A percentile compares a stretch with the other conserved stretches of the same genome.
Evolutionary conservation across 768 basidiomycete genomes (phyloP).

Genomic region (Russula sp.): DNA sequence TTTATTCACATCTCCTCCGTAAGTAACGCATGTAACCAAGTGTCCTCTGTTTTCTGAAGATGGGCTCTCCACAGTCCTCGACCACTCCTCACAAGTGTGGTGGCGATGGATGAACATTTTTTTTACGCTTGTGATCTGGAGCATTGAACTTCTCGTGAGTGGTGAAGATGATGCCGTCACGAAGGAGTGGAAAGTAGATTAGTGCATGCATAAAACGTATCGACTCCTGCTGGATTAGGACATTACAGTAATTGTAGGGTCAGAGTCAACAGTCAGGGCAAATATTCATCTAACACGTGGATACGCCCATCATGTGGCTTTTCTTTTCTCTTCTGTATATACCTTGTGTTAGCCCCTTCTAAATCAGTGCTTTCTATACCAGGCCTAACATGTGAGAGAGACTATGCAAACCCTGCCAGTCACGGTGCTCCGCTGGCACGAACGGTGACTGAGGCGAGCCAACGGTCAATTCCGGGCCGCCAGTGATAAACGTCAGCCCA

Average conservation of each 20-base stretch:
- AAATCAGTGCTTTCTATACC: too few species aligned
- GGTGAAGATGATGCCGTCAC: conserved; percentile 57
- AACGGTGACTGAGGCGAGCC: too few species aligned
- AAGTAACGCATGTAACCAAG: conserved; percentile 31
- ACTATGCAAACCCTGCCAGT: too few species aligned
- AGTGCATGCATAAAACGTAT: neutral
- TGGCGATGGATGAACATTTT: conserved; percentile 91
- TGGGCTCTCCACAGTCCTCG: conserved; percentile 49
- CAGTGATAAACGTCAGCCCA: too few species aligned
- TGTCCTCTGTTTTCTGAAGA: neutral
- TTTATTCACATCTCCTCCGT: conserved; percentile 84
- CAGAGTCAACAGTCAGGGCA: neutral
- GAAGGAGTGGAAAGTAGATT: conserved; percentile 71
- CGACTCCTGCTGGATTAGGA: too few species aligned
- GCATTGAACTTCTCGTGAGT: conserved; percentile 74
- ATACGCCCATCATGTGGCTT: neutral
- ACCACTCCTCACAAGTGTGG: conserved; percentile 89
- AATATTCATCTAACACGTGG: neutral
- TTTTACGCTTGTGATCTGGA: conserved; percentile 80
- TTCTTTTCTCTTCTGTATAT: neutral
- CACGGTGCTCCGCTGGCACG: too few species aligned
- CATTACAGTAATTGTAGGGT: neutral
- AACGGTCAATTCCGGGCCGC: neutral
- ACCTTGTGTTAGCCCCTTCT: too few species aligned
- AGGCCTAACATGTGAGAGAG: too few species aligned